phyloP scores from a whole-genome alignment of 495 filamentous ascomycete genomes.

The Alectoria sarmentosa region DNA sequence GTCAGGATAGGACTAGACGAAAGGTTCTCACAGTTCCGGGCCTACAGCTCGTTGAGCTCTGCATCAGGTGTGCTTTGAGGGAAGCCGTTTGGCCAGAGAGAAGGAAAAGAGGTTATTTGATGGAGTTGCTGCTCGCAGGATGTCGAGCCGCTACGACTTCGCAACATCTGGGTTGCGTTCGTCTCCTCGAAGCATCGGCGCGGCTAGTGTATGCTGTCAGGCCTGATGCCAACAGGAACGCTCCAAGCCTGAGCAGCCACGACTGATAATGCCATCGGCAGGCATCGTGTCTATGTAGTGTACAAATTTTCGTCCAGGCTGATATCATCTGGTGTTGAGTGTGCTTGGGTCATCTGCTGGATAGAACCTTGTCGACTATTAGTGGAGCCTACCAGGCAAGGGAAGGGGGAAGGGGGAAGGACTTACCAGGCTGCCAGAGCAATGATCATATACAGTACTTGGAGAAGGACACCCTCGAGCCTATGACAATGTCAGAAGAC shows the following conservation, averaged over 20 bases:
- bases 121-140: too few species aligned
- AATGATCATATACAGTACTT: constrained; percentile 69
- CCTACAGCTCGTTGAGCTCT: too few species aligned
- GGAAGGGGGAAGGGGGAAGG: neutral
- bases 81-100: too few species aligned
- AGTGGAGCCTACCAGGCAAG: constrained; percentile 11
- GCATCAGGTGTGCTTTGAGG: too few species aligned
- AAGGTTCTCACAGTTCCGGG: too few species aligned
- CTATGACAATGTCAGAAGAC: constrained; percentile 35
- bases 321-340: constrained; percentile 6
- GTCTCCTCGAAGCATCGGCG: too few species aligned
- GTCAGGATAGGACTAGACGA: too few species aligned
- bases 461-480: constrained; percentile 69
- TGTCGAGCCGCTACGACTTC: too few species aligned
- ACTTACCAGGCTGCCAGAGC: constrained; percentile 50
- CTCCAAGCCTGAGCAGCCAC: neutral
- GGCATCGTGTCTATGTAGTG: neutral
- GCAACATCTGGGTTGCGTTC: too few species aligned
- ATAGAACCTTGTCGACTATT: constrained; percentile 11
- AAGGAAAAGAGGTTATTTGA: too few species aligned
- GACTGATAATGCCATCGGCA: neutral
- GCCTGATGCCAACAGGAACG: neutral
- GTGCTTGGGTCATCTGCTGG: constrained; percentile 9
- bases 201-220: neutral
- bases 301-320: neutral